phyloP scores from a whole-genome alignment of 2,329 filamentous ascomycete genomes.

The Phaeoacremonium minimum region DNA sequence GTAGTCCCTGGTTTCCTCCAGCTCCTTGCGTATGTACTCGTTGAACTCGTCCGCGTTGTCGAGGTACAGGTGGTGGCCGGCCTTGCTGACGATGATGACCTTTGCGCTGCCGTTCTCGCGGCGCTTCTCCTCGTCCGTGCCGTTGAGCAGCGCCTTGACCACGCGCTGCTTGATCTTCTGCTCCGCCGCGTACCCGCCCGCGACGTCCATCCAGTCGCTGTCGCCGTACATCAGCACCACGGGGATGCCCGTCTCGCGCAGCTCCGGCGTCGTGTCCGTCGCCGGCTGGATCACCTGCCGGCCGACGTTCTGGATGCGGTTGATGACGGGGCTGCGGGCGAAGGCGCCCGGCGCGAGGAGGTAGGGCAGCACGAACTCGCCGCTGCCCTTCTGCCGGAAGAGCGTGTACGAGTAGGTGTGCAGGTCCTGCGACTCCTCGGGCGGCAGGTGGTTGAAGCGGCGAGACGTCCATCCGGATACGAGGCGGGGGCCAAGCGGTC shows the following conservation, averaged over 20 bases:
- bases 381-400: constrained; percentile 86
- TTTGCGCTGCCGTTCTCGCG: constrained; percentile 76
- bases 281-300: constrained; percentile 53
- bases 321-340: constrained; percentile 81
- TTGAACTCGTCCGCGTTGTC: constrained; percentile 58
- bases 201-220: constrained; percentile 97
- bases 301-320: constrained; percentile 81
- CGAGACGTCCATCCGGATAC: constrained; percentile 94
- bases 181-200: constrained; percentile 74
- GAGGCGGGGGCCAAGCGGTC: constrained; percentile 84
- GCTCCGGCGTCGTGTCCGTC: constrained; percentile 21
- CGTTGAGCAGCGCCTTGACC: constrained; percentile 53
- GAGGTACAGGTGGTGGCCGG: constrained; percentile 56
- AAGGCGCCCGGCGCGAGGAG: constrained; percentile 92
- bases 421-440: constrained; percentile 74
- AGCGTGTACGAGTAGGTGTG: constrained; percentile 94
- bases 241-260: constrained; percentile 64
- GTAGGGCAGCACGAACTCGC: constrained; percentile 90
- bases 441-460: constrained; percentile 83
- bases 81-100: constrained; percentile 68
- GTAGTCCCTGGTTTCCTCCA: constrained; percentile 41
- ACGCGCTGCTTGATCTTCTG: constrained; percentile 72
- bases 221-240: constrained; percentile 95
- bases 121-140: constrained; percentile 62
- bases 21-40: constrained; percentile 43